Evolutionary conservation across 352 stramenopile genomes (phyloP), one percentile per base, ranked within the genome.

Genomic region (Globisporangium recalcitrans): DNA sequence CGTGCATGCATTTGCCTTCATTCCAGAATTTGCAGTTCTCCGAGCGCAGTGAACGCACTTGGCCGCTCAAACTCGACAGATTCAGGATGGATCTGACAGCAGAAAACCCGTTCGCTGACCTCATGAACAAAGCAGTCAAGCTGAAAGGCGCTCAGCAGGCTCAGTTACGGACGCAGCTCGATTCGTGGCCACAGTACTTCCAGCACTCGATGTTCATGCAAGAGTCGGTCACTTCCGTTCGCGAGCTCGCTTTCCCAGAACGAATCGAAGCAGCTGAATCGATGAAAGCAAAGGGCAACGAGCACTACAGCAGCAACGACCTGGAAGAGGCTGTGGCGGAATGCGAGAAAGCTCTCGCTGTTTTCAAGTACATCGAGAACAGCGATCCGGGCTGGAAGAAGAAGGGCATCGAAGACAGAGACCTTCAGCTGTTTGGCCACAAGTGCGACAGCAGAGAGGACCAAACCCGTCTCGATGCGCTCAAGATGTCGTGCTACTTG

Each of bases 141-240:
- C 70, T 95, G 19, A 95, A 95, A 62, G 79, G 80, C 5, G 77
- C 82, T 13, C 85, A 95, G 46, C 85, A 95, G 76, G 81, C 83
- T 6, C 79, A 91, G 52, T 64, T 95, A 21, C 85, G 84, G 3
- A 85, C 78, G 4, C 55, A 74, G 21, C 93, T 82, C 53, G 85
- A 93, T 58, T 74, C 80, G 31, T 95, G 83, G 85, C 82, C 85
- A 34, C 78, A 88, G 63, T 92, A 91, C 63, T 91, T 95, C 38
- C 85, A 95, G 73, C 83, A 93, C 60, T 93, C 85, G 19, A 78
- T 95, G 65, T 95, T 95, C 59, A 92, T 95, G 82, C 78, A 91
- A 53, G 79, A 93, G 27, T 90, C 77, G 0, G 81, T 93, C 14
- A 67, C 73, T 14, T 74, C 63, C 0, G 67, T 80, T 21, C 82